Conservation (phyloP, 805 yeast species). For the Monosporozyma aerobia region DNA sequence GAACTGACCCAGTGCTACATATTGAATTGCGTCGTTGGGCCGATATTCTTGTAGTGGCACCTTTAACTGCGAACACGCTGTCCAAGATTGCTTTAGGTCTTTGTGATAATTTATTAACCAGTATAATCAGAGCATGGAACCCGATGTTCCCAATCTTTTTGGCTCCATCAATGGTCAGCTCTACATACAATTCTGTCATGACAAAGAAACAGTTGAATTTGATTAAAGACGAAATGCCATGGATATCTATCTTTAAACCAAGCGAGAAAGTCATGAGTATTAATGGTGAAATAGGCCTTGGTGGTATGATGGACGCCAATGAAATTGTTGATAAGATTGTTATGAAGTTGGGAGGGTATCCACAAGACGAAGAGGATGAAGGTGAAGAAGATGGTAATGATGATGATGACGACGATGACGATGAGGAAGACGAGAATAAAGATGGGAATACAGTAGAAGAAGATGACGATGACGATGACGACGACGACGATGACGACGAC, state of each 20-base stretch:
- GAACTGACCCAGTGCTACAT: slow-evolving; percentile 86
- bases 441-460: slow-evolving; percentile 32
- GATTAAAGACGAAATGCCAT: slow-evolving; percentile 82
- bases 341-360: slow-evolving; percentile 54
- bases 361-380: slow-evolving; percentile 42
- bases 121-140: slow-evolving; percentile 94
- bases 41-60: slow-evolving; percentile 82
- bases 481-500: slow-evolving; percentile 33
- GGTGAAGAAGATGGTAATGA: slow-evolving; percentile 37
- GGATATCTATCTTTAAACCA: slow-evolving; percentile 85
- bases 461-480: slow-evolving; percentile 44
- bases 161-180: slow-evolving; percentile 93
- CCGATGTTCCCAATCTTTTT: slow-evolving; percentile 76
- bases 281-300: slow-evolving; percentile 96
- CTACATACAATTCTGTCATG: slow-evolving; percentile 79
- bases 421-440: slow-evolving; percentile 21
- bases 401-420: slow-evolving; percentile 30
- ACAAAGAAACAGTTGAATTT: slow-evolving; percentile 74
- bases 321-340: slow-evolving; percentile 83
- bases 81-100: slow-evolving; percentile 83
- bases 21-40: slow-evolving; percentile 96
- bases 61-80: slow-evolving; percentile 87
- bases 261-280: slow-evolving; percentile 87
- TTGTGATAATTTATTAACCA: slow-evolving; percentile 84
- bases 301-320: slow-evolving; percentile 97